Evolutionary conservation across 2,329 filamentous ascomycete genomes (phyloP).

Genomic region (Cryphonectria radicalis): DNA sequence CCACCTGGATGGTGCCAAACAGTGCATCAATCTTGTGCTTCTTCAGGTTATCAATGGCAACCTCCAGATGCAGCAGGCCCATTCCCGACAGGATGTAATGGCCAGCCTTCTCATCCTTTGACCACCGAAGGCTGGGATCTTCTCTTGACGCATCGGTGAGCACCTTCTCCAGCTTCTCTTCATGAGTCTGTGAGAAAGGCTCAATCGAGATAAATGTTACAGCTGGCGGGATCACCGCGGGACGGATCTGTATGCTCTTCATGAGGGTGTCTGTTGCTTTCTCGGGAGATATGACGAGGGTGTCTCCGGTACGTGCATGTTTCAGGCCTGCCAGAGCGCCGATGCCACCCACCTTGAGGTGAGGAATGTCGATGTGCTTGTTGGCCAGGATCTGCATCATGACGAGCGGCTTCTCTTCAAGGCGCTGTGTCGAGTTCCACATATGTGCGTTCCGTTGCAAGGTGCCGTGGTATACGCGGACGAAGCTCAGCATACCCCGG

Average conservation of each 20-base stretch:
- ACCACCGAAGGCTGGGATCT: slow-evolving; percentile 89
- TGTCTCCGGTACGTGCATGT: slow-evolving; percentile 91
- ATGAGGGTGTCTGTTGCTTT: slow-evolving; percentile 70
- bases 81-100: slow-evolving; percentile 94
- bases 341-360: slow-evolving; percentile 85
- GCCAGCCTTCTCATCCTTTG: slow-evolving; percentile 84
- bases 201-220: slow-evolving; percentile 98
- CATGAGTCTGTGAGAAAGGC: slow-evolving; percentile 65
- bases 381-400: slow-evolving; percentile 89
- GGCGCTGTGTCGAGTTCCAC: slow-evolving; percentile 84
- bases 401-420: slow-evolving; percentile 79
- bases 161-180: slow-evolving; percentile 75
- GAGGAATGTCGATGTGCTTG: slow-evolving; percentile 81
- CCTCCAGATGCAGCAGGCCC: slow-evolving; percentile 94
- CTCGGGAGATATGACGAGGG: slow-evolving; percentile 73
- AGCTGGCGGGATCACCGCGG: slow-evolving; percentile 87
- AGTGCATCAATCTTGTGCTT: slow-evolving; percentile 83
- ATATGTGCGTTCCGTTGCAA: slow-evolving; percentile 74
- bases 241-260: slow-evolving; percentile 78
- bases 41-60: slow-evolving; percentile 84
- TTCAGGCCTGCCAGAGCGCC: slow-evolving; percentile 92
- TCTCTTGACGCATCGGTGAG: slow-evolving; percentile 82
- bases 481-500: slow-evolving; percentile 86
- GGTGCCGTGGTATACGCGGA: slow-evolving; percentile 86
- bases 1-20: slow-evolving; percentile 92